These are phyloP conservation scores for Mrakia frigida DNA, from an alignment of 768 basidiomycete genomes.

Conservation along the genomic window DNA sequence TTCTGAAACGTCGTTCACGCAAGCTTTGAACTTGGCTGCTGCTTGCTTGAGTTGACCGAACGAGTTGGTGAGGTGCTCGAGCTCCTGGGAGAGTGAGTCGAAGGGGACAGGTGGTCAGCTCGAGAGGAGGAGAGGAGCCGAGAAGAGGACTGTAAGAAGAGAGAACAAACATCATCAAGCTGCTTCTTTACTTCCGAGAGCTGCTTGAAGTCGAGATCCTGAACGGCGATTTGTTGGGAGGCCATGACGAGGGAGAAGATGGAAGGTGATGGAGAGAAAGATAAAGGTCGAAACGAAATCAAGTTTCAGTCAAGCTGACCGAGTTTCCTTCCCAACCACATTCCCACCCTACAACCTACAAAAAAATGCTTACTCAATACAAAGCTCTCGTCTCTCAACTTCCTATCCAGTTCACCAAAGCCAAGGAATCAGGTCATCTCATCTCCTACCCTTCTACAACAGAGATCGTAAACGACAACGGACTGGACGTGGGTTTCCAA, in stretches of 20 bases:
- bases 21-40: slow-evolving; percentile 83
- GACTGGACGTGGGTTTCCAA: slow-evolving; percentile 13
- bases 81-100: slow-evolving; percentile 56
- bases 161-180: slow-evolving; percentile 70
- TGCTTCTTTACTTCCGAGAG: slow-evolving; percentile 84
- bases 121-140: not conserved
- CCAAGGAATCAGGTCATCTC: slow-evolving; percentile 25
- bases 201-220: slow-evolving; percentile 79
- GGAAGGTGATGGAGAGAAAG: not conserved
- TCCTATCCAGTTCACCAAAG: slow-evolving; percentile 27
- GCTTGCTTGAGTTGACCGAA: slow-evolving; percentile 90
- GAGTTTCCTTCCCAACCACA: not conserved
- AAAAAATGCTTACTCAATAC: slow-evolving; percentile 27
- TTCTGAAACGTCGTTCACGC: slow-evolving; percentile 72
- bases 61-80: slow-evolving; percentile 83
- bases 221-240: slow-evolving; percentile 60
- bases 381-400: slow-evolving; percentile 14
- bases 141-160: not conserved
- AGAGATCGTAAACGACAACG: slow-evolving; percentile 29
- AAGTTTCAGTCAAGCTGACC: not conserved
- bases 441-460: slow-evolving; percentile 22
- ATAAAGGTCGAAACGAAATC: not conserved
- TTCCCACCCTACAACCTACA: not conserved
- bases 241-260: slow-evolving; percentile 42
- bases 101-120: too few relatives aligned